phyloP scores from a whole-genome alignment of 2,329 filamentous ascomycete genomes.

The Geosmithia putterillii region DNA sequence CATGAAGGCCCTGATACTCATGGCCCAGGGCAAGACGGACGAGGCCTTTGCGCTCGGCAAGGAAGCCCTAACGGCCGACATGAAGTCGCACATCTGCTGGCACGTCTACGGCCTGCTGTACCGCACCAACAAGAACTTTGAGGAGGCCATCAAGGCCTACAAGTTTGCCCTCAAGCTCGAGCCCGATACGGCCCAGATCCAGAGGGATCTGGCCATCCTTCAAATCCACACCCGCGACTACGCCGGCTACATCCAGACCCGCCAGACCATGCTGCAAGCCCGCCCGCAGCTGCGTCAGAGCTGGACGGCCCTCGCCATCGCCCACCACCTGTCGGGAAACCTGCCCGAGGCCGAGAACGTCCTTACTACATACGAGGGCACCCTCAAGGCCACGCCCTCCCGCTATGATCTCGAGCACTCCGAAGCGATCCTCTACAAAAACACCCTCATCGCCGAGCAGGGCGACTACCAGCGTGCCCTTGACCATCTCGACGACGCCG shows the following conservation, averaged over 20 bases:
- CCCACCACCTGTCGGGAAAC: slow-evolving; percentile 82
- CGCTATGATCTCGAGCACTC: slow-evolving; percentile 82
- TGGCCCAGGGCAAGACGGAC: slow-evolving; percentile 79
- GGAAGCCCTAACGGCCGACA: slow-evolving; percentile 83
- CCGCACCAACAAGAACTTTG: slow-evolving; percentile 90
- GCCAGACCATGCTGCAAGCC: slow-evolving; percentile 76
- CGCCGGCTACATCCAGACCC: slow-evolving; percentile 81
- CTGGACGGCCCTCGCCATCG: slow-evolving; percentile 95
- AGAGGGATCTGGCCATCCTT: slow-evolving; percentile 81
- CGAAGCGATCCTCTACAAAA: slow-evolving; percentile 91
- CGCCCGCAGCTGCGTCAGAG: slow-evolving; percentile 75
- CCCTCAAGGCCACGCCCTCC: slow-evolving; percentile 67
- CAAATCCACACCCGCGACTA: slow-evolving; percentile 97
- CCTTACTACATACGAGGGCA: slow-evolving; percentile 84
- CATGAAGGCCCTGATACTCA: slow-evolving; percentile 97
- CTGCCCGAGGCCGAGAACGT: slow-evolving; percentile 80
- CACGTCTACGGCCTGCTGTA: slow-evolving; percentile 96
- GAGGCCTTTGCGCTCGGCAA: slow-evolving; percentile 93
- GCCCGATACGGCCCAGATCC: slow-evolving; percentile 88
- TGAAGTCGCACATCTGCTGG: slow-evolving; percentile 99
- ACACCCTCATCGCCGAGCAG: slow-evolving; percentile 80
- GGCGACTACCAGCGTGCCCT: slow-evolving; percentile 74
- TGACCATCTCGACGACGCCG: slow-evolving; percentile 69
- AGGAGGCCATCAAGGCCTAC: slow-evolving; percentile 98
- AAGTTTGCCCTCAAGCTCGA: slow-evolving; percentile 89